Base-by-base conservation (phyloP, 1,284 basidiomycete genomes). In the Rhodotorula sp. region DNA sequence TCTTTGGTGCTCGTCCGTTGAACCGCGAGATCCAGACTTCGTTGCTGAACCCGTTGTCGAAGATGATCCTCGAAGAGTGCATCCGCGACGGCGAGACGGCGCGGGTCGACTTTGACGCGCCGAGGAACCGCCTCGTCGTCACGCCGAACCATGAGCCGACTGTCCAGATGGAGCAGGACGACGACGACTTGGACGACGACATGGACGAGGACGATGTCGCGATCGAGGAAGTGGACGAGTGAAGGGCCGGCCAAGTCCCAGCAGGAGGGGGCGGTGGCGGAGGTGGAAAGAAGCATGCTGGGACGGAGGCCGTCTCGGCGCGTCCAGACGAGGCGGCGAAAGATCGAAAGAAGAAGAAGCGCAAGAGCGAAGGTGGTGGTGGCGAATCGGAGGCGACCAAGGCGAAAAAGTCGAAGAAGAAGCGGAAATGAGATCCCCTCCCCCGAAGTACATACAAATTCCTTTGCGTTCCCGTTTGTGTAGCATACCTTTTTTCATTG, bases 21-120 rank as follows among this genome's bases (percentile, higher is more conserved):
- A 91, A 93, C 80, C 87, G 95, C 57, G 87, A 91, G 14, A 97
- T 99, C 79, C 94, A 97, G 82, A 89, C 87, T 79, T 93, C 98
- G 81, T 85, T 99, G 61, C 86, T 99, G 78, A 95, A 97, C 81
- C 96, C 96, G 15, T 84, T 99, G 59, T 93, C 93, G 26, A 85
- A 91, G 71, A 87, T 93, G 84, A 86, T 99, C 62, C 87, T 99
- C 61, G 89, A 91, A 52, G 92, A 91, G 54, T 65, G 72, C 26
- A 69, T 79, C 58, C 86, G 88, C 62, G 93, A 98, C 71, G 90
- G 90, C 51, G 93, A 97, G 82, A 85, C 82, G 1, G 90, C 92
- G 14, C 83, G 83, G 51, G 86, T 98, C 67, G 86, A 87, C 46
- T 94, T 93, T 76, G 93, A 99, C 79, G 87, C 90, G 23, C 88